These are phyloP conservation scores for Akanthomyces dipterigenus DNA, from an alignment of 2,329 filamentous ascomycete species.

Conservation along the genomic window DNA sequence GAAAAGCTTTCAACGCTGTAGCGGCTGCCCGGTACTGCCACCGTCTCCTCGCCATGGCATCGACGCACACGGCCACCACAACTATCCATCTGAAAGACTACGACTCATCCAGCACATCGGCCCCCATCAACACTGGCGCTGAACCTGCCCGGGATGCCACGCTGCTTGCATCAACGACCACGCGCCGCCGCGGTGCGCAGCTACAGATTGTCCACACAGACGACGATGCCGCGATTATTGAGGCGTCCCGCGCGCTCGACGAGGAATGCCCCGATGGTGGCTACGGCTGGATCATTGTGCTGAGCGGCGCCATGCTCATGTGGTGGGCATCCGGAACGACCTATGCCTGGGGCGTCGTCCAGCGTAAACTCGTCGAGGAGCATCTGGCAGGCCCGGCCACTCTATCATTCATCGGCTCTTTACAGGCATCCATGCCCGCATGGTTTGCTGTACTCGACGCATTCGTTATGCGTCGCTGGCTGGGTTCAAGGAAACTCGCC, in stretches of 20 bases:
- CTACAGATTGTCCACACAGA: neutral
- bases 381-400: constrained; percentile 39
- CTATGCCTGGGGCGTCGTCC: constrained; percentile 51
- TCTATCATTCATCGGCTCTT: constrained; percentile 49
- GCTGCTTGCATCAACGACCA: neutral
- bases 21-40: neutral
- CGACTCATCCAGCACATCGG: neutral
- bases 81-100: neutral
- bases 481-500: constrained; percentile 36
- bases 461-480: constrained; percentile 36
- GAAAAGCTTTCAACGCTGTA: neutral
- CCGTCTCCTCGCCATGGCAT: neutral
- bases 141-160: neutral
- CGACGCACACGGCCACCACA: neutral
- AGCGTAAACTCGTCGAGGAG: constrained; percentile 43
- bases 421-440: constrained; percentile 34
- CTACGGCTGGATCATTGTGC: constrained; percentile 45
- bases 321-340: constrained; percentile 48
- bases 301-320: constrained; percentile 37
- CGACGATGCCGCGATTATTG: constrained; percentile 19
- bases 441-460: constrained; percentile 43
- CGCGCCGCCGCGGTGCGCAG: neutral
- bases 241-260: constrained; percentile 34
- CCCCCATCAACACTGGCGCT: neutral
- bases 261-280: constrained; percentile 40